Conservation (phyloP, 768 basidiomycete genomes). For the Mycena chlorophos region DNA sequence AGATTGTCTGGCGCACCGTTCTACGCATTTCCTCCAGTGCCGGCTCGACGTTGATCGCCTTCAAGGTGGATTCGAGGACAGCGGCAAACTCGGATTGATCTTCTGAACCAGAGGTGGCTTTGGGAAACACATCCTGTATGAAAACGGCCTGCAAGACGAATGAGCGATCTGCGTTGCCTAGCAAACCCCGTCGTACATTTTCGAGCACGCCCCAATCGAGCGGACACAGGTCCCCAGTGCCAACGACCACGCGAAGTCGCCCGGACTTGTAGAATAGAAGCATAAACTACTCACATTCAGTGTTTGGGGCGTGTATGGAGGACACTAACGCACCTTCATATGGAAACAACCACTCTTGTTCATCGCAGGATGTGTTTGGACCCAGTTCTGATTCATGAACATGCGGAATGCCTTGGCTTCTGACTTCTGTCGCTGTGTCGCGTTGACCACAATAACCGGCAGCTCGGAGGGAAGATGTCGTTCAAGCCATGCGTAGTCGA, state of each 20-base stretch:
- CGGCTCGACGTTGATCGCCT: conserved; percentile 48
- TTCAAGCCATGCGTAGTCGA: conserved; percentile 75
- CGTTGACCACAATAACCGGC: conserved; percentile 76
- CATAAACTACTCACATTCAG: conserved; percentile 59
- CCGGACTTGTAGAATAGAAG: conserved; percentile 84
- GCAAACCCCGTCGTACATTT: conserved; percentile 52
- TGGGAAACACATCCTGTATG: conserved; percentile 10
- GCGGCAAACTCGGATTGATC: conserved; percentile 7
- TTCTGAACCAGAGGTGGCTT: conserved; percentile 1
- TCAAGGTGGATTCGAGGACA: conserved; percentile 9
- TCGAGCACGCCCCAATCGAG: conserved; percentile 90
- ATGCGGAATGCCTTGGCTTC: conserved; percentile 64
- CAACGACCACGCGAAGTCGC: conserved; percentile 74
- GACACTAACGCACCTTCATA: conserved; percentile 59
- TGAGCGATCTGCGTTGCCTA: not conserved
- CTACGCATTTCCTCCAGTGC: conserved; percentile 41
- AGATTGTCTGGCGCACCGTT: conserved; percentile 9
- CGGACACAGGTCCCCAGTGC: conserved; percentile 83
- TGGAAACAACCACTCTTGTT: conserved; percentile 72
- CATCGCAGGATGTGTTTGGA: conserved; percentile 65
- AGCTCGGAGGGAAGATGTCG: conserved; percentile 66
- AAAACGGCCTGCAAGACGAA: conserved; percentile 7
- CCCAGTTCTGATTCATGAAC: conserved; percentile 52
- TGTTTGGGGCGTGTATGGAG: not conserved
- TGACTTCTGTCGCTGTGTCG: conserved; percentile 61